Evolutionary conservation across 495 filamentous ascomycete genomes (phyloP).

Genomic region (Neurospora discreta): DNA sequence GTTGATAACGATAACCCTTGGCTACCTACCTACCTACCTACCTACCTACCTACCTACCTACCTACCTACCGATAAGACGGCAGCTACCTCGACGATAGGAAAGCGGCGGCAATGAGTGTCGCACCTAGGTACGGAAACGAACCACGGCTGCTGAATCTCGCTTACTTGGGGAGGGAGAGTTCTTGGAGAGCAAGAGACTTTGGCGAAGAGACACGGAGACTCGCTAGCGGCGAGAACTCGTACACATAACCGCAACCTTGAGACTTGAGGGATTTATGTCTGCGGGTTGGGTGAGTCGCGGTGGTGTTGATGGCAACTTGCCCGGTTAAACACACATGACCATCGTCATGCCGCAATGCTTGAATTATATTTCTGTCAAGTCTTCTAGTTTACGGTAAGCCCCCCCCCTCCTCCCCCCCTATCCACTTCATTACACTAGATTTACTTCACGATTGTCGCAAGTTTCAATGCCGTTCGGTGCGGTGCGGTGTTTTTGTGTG

Average conservation of each 20-base stretch:
- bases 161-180: not conserved
- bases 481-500: not conserved
- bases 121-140: not conserved
- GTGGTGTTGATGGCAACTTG: not conserved
- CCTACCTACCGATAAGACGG: not conserved
- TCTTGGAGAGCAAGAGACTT: not conserved
- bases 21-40: not conserved
- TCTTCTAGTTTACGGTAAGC: not conserved
- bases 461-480: not conserved
- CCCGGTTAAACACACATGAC: not conserved
- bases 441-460: not conserved
- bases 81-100: not conserved
- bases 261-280: not conserved
- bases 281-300: not conserved
- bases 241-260: not conserved
- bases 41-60: not conserved
- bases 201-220: not conserved
- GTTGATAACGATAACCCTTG: not conserved
- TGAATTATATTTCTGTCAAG: not conserved
- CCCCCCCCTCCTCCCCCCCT: not conserved
- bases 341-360: not conserved
- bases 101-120: not conserved
- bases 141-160: not conserved
- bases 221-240: not conserved
- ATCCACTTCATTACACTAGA: not conserved